Percentiles rank a stretch among this genome's conserved stretches.
phyloP scores from a whole-genome alignment of 352 stramenopile species.

The Globisporangium camurandrum region DNA sequence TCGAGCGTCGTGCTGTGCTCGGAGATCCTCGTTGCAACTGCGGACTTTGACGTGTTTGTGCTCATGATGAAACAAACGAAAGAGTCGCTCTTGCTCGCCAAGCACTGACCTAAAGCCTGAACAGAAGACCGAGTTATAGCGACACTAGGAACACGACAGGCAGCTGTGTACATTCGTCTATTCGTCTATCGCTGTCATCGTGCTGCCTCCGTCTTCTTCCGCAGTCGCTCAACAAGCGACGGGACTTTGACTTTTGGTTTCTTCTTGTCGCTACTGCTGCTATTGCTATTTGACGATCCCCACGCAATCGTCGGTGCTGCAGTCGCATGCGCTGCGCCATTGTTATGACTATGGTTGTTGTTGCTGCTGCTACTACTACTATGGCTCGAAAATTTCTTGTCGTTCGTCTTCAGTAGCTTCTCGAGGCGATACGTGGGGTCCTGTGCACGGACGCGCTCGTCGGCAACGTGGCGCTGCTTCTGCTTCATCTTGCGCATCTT shows the following conservation, averaged over 20 bases:
- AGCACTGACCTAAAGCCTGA: too few relatives aligned
- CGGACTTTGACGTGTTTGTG: conserved; percentile 77
- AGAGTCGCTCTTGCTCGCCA: conserved; percentile 48
- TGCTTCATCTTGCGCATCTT: conserved; percentile 56
- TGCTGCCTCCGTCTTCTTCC: conserved; percentile 52
- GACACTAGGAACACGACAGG: neutral
- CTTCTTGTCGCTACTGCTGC: conserved; percentile 31
- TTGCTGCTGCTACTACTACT: conserved; percentile 1
- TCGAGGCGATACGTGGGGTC: conserved; percentile 49
- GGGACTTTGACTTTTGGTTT: conserved; percentile 61
- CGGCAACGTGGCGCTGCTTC: conserved; percentile 23
- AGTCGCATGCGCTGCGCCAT: neutral
- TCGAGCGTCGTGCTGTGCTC: conserved; percentile 61
- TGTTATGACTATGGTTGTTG: conserved; percentile 13
- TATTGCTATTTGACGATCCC: conserved; percentile 21
- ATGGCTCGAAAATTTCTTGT: too few relatives aligned
- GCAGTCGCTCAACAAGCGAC: conserved; percentile 63
- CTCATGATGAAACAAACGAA: conserved; percentile 83
- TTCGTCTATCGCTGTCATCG: conserved; percentile 11
- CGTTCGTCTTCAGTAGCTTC: conserved; percentile 37
- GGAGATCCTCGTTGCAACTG: conserved; percentile 69
- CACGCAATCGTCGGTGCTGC: conserved; percentile 24
- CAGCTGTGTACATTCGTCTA: neutral
- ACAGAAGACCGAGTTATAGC: too few relatives aligned
- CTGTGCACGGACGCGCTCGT: conserved; percentile 32